Evolutionary conservation across 2,329 filamentous ascomycete genomes (phyloP), one percentile per base, ranked within the genome.

Genomic region (Fusarium cyanostomum): DNA sequence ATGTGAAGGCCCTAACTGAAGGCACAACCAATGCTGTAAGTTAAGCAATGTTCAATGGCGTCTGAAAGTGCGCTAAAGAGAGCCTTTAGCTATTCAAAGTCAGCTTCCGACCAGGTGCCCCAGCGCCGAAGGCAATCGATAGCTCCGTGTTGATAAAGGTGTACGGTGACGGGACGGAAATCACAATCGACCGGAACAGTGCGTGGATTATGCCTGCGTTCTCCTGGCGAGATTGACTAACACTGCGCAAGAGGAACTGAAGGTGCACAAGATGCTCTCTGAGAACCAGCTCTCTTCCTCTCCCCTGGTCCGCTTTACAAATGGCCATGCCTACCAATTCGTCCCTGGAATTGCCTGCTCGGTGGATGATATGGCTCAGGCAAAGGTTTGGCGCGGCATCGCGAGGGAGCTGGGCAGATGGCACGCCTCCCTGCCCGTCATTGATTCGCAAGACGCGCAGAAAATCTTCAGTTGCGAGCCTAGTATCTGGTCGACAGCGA

Each of bases 21-120:
- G 66, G 66, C 13, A 68, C 66, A 5, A 68, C 66, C 9, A 68
- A 68, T 39, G 54, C 62, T n/a, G 66, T 68, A 41, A 57, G 65
- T 46, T 18, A 8, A 27, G 11, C 16, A 9, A 3, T 21, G 21
- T 21, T 8, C 8, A n/a, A 21, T 12, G 15, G 8, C n/a, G 13
- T 8, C 5, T 31, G 16, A 18, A 10, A 39, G 7, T 12, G 15
- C 37, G 27, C 66, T 66, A 34, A 59, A 21, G n/a, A n/a, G n/a
- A n/a, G n/a, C 21, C 8, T 21, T 35, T 35, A 68, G 66, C 48
- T 68, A 15, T 68, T 64, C 66, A 68, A 64, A 12, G 56, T 62
- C 11, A 59, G 33, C 16, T 44, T 34, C 34, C 24, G 24, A 11
- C 8, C 43, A 7, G 6, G n/a, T 16, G 48, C 31, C 12, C 24